These are phyloP conservation scores for Saccharomyces hybrid DNA, from an alignment of 1,139 yeast species.

Conservation along the genomic window DNA sequence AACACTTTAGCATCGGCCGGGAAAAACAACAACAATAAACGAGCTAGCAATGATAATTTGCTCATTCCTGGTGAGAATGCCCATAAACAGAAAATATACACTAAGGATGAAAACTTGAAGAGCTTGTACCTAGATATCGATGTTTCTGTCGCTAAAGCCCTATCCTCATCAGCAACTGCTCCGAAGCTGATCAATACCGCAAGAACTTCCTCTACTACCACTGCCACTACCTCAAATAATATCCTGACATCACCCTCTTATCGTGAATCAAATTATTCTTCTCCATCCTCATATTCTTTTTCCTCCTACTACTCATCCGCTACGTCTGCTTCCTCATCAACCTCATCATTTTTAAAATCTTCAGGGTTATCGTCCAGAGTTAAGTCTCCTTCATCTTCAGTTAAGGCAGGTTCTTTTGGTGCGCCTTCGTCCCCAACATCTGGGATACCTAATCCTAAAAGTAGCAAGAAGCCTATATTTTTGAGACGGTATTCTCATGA, in stretches of 20 bases:
- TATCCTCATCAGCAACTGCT: constrained; percentile 34
- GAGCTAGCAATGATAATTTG: constrained; percentile 7
- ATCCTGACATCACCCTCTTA: constrained; percentile 61
- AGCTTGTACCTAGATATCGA: constrained; percentile 41
- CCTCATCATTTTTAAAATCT: constrained; percentile 9
- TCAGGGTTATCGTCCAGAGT: constrained; percentile 3
- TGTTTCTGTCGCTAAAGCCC: constrained; percentile 43
- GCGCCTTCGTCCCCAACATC: constrained; percentile 3
- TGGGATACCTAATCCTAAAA: constrained; percentile 13
- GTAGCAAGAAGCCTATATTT: constrained; percentile 12
- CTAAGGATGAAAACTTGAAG: constrained; percentile 1
- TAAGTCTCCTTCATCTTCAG: background rate
- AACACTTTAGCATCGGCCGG: constrained; percentile 1
- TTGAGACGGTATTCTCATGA: constrained; percentile 27
- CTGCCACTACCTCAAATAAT: constrained; percentile 48
- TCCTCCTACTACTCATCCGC: constrained; percentile 6
- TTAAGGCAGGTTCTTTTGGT: background rate
- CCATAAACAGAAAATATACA: background rate
- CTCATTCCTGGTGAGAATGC: background rate
- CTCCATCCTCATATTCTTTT: constrained; percentile 9
- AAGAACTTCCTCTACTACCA: constrained; percentile 1
- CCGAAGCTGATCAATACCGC: background rate
- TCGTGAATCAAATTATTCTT: constrained; percentile 34
- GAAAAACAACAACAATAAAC: constrained; percentile 7
- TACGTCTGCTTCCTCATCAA: constrained; percentile 9